Base-by-base conservation (phyloP, 139 green algal genomes). In the Chlamydomonas eustigma region DNA sequence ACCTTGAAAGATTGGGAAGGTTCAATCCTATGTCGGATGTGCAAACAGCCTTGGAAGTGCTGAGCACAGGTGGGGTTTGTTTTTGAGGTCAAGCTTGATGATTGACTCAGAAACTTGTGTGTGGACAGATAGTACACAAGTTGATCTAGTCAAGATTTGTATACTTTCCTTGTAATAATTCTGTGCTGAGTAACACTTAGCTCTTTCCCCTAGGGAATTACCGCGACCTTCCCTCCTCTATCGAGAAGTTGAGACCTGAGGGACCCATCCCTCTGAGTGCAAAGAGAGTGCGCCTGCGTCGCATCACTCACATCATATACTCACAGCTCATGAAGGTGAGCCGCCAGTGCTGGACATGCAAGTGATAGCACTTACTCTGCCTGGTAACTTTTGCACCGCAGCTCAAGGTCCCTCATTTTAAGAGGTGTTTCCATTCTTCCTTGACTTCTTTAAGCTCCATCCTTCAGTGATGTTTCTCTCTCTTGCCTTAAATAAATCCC, bases 21-120 rank as follows among this genome's bases (percentile, higher is more conserved):
- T 86, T 77, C 51, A 68, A 65, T 35, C 80, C 80, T 38, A 81
- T 80, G 71, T 79, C 70, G 52, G 81, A 86, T 65, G 78, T 86
- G 31, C 78, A 80, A 8, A 84, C 81, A 37, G 81, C 81, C 4
- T 30, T 82, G 32, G 81, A 86, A 39, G 71, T 82, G 37, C 74
- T 86, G 12, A 78, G 50, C 2, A 86, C 81, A 75, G 81, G 81
- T 86, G 52, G 28, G 80, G 44, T 58, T 58, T n/a, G n/a, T n/a
- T n/a, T n/a, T n/a, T n/a, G n/a, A n/a, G n/a, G n/a, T n/a, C n/a
- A n/a, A n/a, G n/a, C n/a, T n/a, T n/a, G n/a, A n/a, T n/a, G n/a
- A n/a, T n/a, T 39, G 4, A 4, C 31, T 73, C 66, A 44, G 4
- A 8, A 37, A 70, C 24, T 34, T 28, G 34, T 70, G 12, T 70